These are phyloP conservation scores for Hysterium pulicare DNA, from an alignment of 2,329 filamentous ascomycete genomes.

Conservation along the genomic window DNA sequence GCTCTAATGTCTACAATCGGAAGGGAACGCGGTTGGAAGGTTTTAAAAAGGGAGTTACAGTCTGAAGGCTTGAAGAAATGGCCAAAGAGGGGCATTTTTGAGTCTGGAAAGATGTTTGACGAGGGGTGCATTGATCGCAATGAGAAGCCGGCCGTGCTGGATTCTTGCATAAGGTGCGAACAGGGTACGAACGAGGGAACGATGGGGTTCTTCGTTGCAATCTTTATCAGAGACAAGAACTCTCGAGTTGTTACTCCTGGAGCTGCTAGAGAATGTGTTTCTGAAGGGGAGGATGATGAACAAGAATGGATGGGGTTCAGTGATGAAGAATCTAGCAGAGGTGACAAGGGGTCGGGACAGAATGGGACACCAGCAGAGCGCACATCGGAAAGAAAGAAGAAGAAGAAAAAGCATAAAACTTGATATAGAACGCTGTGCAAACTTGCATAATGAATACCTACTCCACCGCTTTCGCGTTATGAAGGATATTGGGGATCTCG, in stretches of 20 bases:
- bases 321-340: slow-evolving; percentile 26
- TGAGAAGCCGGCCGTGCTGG: slow-evolving; percentile 47
- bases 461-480: too few species aligned
- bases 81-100: slow-evolving; percentile 57
- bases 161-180: slow-evolving; percentile 77
- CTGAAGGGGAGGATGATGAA: slow-evolving; percentile 12
- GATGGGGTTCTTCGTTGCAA: slow-evolving; percentile 96
- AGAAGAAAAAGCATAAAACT: not conserved
- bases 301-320: slow-evolving; percentile 46
- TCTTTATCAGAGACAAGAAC: slow-evolving; percentile 65
- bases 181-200: slow-evolving; percentile 78
- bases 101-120: slow-evolving; percentile 30
- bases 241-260: not conserved
- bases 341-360: too few species aligned
- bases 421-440: too few species aligned
- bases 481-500: too few species aligned
- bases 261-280: not conserved
- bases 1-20: slow-evolving; percentile 69
- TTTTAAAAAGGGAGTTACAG: slow-evolving; percentile 70
- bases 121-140: slow-evolving; percentile 49
- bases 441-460: too few species aligned
- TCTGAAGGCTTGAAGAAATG: slow-evolving; percentile 72
- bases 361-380: too few species aligned
- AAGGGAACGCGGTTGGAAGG: slow-evolving; percentile 66
- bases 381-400: not conserved